These are phyloP conservation scores for Fragosphaeria purpurea DNA, from an alignment of 2,329 filamentous ascomycete species.

Conservation along the genomic window DNA sequence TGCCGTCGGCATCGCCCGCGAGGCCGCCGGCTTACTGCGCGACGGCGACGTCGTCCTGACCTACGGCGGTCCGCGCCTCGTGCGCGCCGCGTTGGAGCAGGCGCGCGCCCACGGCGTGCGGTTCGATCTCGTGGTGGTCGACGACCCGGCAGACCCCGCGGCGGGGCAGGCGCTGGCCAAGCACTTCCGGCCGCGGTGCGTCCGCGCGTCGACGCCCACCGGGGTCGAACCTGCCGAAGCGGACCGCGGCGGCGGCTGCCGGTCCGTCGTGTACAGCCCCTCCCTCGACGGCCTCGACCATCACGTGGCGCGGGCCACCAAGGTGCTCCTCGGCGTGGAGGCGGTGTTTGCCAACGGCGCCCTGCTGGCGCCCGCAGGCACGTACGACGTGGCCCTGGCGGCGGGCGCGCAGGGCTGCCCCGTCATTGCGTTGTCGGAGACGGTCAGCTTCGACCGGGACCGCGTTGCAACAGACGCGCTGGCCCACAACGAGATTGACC, in stretches of 20 bases:
- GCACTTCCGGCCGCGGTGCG: constrained; percentile 35
- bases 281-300: constrained; percentile 65
- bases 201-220: background rate
- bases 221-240: no score
- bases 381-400: constrained; percentile 74
- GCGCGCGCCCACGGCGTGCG: constrained; percentile 60
- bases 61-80: constrained; percentile 75
- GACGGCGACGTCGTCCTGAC: constrained; percentile 77
- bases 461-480: constrained; percentile 86
- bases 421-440: constrained; percentile 86
- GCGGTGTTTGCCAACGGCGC: constrained; percentile 93
- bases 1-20: constrained; percentile 72
- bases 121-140: constrained; percentile 78
- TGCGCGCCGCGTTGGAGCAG: constrained; percentile 69
- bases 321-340: constrained; percentile 78
- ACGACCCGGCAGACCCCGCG: constrained; percentile 49
- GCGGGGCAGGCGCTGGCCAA: constrained; percentile 54
- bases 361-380: constrained; percentile 80
- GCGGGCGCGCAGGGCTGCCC: constrained; percentile 67
- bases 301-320: constrained; percentile 55
- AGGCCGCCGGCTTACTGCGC: constrained; percentile 64
- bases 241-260: constrained; percentile 49
- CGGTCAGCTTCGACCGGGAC: constrained; percentile 81
- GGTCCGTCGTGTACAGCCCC: constrained; percentile 63
- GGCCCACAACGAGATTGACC: constrained; percentile 86